Conservation (phyloP, 129 eudicot species). For the Artemisia argyi region DNA sequence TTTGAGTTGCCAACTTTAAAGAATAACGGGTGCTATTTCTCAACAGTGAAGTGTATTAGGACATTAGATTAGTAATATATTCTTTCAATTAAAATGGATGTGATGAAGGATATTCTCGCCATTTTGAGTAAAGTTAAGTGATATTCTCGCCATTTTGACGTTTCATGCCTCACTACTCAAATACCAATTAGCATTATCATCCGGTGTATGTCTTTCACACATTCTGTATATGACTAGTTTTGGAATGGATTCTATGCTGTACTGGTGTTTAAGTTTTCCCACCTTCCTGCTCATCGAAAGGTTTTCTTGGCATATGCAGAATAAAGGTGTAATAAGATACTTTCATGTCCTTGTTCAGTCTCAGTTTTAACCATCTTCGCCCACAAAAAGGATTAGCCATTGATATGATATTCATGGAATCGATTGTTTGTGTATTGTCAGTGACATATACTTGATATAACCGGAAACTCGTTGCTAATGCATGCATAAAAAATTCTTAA, state of each 20-base stretch:
- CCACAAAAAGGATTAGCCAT: neutral
- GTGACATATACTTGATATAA: neutral
- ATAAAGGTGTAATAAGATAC: neutral
- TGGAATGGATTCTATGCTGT: neutral
- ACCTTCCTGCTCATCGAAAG: neutral
- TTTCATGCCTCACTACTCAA: neutral
- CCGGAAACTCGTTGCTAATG: neutral
- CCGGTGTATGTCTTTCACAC: neutral
- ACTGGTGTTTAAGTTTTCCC: neutral
- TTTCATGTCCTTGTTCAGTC: neutral
- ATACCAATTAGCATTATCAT: slow-evolving; percentile 9
- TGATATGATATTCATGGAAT: neutral
- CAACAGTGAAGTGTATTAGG: neutral
- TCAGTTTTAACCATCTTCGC: neutral
- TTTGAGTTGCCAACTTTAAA: neutral
- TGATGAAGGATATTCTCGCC: neutral
- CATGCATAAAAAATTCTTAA: neutral
- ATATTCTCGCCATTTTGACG: neutral
- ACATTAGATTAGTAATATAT: neutral
- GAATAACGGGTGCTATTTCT: neutral
- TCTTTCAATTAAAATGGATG: neutral
- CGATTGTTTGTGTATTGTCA: neutral
- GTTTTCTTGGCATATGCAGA: neutral
- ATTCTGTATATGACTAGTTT: neutral
- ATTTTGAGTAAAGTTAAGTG: slow-evolving; percentile 5